phyloP scores from a whole-genome alignment of 257 asterid species.

The Misopates orontium region DNA sequence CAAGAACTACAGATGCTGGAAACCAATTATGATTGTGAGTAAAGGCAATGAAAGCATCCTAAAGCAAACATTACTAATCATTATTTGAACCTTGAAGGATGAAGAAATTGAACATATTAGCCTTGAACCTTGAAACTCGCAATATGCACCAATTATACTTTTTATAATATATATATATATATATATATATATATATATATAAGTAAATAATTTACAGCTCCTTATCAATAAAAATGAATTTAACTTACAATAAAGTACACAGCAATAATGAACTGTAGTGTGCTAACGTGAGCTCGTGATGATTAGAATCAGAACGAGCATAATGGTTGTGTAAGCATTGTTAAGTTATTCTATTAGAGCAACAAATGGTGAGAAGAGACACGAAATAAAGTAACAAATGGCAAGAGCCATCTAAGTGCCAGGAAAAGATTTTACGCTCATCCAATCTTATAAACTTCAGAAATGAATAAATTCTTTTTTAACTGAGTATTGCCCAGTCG shows the following conservation, averaged over 20 bases:
- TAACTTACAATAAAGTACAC: conserved; percentile 7
- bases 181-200: conserved; percentile 9
- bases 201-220: neutral
- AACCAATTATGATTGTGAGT: conserved; percentile 32
- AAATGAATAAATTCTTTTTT: neutral
- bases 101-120: neutral
- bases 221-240: too few relatives aligned
- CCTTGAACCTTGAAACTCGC: conserved; percentile 17
- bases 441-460: conserved; percentile 14
- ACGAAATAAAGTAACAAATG: conserved; percentile 9
- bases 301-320: conserved; percentile 18
- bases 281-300: neutral
- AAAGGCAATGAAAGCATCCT: conserved; percentile 16
- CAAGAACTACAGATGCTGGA: conserved; percentile 77
- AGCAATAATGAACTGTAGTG: neutral
- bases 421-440: conserved; percentile 13
- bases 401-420: conserved; percentile 19
- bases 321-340: conserved; percentile 2
- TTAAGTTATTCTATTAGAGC: neutral
- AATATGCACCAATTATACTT: conserved; percentile 8
- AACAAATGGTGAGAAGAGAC: conserved; percentile 21
- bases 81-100: conserved; percentile 14
- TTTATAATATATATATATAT: too few relatives aligned
- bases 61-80: too few relatives aligned
- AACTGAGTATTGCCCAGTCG: conserved; percentile 12